Conservation (phyloP, 73 alveolate species). For the Paramecium biaurelia region DNA sequence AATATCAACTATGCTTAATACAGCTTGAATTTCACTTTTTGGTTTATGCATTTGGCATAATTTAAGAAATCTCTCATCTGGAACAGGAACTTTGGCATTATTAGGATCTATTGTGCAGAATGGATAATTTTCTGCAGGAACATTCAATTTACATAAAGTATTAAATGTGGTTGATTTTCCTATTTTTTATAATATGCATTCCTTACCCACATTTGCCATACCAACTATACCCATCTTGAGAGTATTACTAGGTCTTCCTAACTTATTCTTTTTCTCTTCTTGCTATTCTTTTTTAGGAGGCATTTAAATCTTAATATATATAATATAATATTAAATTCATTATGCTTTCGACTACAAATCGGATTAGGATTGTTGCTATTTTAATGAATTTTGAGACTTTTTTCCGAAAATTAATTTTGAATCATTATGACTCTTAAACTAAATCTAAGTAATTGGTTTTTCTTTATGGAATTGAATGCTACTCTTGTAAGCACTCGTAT, state of each 20-base stretch:
- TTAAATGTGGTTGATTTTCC: conserved; percentile 70
- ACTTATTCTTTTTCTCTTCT: conserved; percentile 84
- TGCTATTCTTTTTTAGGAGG: conserved; percentile 90
- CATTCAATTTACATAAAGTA: conserved; percentile 61
- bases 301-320: conserved; percentile 62
- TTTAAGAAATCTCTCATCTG: conserved; percentile 92
- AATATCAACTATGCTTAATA: conserved; percentile 91
- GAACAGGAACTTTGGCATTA: conserved; percentile 91
- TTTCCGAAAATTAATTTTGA: conserved; percentile 42
- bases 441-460: conserved; percentile 16
- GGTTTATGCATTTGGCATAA: conserved; percentile 83
- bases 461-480: conserved; percentile 29
- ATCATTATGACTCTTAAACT: conserved; percentile 16
- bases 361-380: background rate
- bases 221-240: conserved; percentile 98
- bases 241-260: conserved; percentile 86
- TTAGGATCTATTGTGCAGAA: conserved; percentile 99
- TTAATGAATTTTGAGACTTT: conserved; percentile 9
- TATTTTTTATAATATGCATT: conserved; percentile 55
- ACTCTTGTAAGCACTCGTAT: background rate
- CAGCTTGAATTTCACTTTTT: conserved; percentile 89
- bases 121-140: conserved; percentile 98
- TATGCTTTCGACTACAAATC: background rate
- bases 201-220: conserved; percentile 97
- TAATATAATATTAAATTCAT: background rate